Evolutionary conservation across 495 filamentous ascomycete species (phyloP).

Genomic region (Hypoxylon perforatum): DNA sequence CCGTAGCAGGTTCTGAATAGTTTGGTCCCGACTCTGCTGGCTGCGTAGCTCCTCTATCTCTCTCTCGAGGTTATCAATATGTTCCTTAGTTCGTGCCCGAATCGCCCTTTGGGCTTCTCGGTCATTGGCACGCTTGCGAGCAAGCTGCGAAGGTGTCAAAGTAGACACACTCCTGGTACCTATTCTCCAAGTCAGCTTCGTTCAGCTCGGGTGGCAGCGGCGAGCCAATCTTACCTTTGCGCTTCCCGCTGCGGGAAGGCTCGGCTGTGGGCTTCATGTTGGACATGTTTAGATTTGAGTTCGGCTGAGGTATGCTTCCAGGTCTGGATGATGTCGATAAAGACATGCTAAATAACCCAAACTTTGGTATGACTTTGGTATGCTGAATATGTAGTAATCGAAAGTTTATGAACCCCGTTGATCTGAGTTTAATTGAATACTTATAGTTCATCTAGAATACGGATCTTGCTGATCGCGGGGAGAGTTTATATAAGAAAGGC

Average conservation of each 20-base stretch:
- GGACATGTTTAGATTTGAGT: conserved; percentile 9
- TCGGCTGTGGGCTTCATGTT: conserved; percentile 34
- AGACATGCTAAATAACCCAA: conserved; percentile 7
- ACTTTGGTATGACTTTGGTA: neutral
- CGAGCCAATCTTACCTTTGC: conserved; percentile 45
- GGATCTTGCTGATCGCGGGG: conserved; percentile 2
- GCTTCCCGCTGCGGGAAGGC: conserved; percentile 46
- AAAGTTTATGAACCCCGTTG: too few species aligned
- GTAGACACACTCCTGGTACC: conserved; percentile 77
- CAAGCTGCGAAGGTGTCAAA: conserved; percentile 76
- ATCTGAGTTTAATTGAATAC: too few species aligned
- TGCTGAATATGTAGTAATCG: neutral
- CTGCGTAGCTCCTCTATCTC: conserved; percentile 69
- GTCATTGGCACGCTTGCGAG: conserved; percentile 87
- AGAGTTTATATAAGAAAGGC: conserved; percentile 17
- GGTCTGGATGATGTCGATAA: neutral
- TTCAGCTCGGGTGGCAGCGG: neutral
- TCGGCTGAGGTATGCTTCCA: neutral
- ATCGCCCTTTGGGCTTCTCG: conserved; percentile 89
- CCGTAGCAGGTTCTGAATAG: conserved; percentile 47
- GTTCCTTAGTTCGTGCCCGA: conserved; percentile 80
- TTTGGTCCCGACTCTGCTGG: conserved; percentile 49
- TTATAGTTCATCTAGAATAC: too few species aligned
- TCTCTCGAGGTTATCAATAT: conserved; percentile 80
- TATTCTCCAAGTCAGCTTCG: conserved; percentile 27